Percentiles rank a stretch among this genome's conserved stretches.
Conservation (phyloP, 768 basidiomycete species). For the Leccinum imitatum region DNA sequence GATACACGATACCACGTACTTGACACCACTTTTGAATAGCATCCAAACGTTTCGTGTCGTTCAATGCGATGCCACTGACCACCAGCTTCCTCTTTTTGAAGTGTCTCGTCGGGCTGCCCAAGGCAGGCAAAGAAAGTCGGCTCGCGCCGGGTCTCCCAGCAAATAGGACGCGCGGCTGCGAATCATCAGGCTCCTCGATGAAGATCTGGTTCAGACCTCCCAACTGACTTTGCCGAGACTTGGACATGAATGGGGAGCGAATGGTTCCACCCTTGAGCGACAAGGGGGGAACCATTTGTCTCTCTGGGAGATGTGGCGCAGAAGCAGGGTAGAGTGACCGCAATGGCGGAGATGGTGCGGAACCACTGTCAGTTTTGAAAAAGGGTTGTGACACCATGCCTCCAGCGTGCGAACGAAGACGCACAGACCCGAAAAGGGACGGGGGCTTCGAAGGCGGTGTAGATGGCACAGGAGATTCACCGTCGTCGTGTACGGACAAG, state of each 20-base stretch:
- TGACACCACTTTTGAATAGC: conserved; percentile 76
- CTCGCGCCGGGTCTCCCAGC: conserved; percentile 20
- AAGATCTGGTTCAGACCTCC: conserved; percentile 21
- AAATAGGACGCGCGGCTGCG: conserved; percentile 32
- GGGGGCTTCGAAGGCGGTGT: conserved; percentile 35
- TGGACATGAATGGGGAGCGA: conserved; percentile 33
- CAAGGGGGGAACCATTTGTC: conserved; percentile 30
- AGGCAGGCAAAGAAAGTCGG: conserved; percentile 33
- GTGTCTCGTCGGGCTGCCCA: conserved; percentile 39
- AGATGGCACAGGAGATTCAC: conserved; percentile 39
- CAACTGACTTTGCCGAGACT: conserved; percentile 16
- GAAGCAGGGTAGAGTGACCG: conserved; percentile 39
- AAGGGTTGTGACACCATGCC: conserved; percentile 33
- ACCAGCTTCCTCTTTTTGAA: conserved; percentile 64
- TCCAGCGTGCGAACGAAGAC: conserved; percentile 28
- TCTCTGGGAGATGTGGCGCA: conserved; percentile 41
- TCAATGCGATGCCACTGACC: conserved; percentile 62
- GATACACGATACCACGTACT: conserved; percentile 38
- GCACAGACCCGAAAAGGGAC: conserved; percentile 35
- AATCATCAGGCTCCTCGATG: conserved; percentile 28
- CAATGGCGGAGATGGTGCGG: conserved; percentile 35
- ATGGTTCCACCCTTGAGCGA: conserved; percentile 32
- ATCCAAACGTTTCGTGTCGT: conserved; percentile 63
- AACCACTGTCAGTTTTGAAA: conserved; percentile 28
- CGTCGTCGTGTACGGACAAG: conserved; percentile 40